Percentiles rank a stretch among this genome's conserved stretches.
Conservation (phyloP, 2,329 filamentous ascomycete genomes). For the Cadophora luteo-olivacea region DNA sequence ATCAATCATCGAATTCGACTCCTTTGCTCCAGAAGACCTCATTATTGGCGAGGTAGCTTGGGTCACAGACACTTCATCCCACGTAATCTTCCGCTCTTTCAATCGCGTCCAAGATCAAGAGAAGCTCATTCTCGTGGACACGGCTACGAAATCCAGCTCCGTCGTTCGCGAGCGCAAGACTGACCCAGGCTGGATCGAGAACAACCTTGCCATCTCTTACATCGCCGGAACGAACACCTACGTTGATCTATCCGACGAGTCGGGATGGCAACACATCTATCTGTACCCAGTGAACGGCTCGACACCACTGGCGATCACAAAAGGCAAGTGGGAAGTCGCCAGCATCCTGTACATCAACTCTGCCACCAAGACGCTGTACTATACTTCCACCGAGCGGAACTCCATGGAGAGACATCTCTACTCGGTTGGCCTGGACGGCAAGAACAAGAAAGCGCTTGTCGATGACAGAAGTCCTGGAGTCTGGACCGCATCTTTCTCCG, state of each 20-base stretch:
- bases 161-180: constrained; percentile 55
- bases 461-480: constrained; percentile 64
- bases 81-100: constrained; percentile 68
- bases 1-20: constrained; percentile 57
- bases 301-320: constrained; percentile 62
- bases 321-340: constrained; percentile 66
- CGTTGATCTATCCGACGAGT: constrained; percentile 69
- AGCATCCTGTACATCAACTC: constrained; percentile 65
- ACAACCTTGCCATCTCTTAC: constrained; percentile 61
- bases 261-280: constrained; percentile 71
- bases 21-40: constrained; percentile 64
- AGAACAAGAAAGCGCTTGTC: constrained; percentile 63
- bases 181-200: constrained; percentile 58
- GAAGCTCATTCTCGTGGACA: constrained; percentile 66
- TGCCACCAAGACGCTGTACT: constrained; percentile 64
- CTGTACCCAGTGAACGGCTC: constrained; percentile 64
- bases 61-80: constrained; percentile 66
- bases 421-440: constrained; percentile 64
- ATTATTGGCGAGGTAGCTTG: constrained; percentile 73
- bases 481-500: constrained; percentile 70
- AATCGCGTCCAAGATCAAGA: constrained; percentile 73
- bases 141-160: constrained; percentile 53
- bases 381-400: constrained; percentile 68
- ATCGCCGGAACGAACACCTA: constrained; percentile 57
- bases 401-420: constrained; percentile 73